A percentile compares a stretch with the other conserved stretches of the same genome.
Conservation (phyloP, 2,329 filamentous ascomycete genomes). For the Periconia sp. region DNA sequence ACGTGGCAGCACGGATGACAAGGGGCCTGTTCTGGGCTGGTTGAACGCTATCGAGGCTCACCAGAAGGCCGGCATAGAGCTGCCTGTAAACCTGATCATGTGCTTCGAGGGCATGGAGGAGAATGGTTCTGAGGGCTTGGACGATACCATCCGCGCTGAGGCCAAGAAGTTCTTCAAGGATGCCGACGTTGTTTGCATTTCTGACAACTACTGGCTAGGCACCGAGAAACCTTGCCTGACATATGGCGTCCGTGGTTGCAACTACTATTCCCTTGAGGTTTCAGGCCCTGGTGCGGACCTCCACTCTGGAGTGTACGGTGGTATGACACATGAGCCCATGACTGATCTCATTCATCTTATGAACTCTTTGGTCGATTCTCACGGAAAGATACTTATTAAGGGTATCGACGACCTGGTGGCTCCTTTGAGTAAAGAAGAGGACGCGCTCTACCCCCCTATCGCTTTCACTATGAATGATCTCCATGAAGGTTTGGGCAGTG, state of each 20-base stretch:
- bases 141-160: conserved; percentile 90
- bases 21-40: conserved; percentile 96
- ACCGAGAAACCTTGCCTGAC: conserved; percentile 98
- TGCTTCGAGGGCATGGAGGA: conserved; percentile 99
- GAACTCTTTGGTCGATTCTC: conserved; percentile 78
- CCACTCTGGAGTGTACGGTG: conserved; percentile 96
- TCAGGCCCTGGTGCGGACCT: conserved; percentile 90
- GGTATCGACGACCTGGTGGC: conserved; percentile 93
- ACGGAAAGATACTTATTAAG: conserved; percentile 93
- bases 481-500: conserved; percentile 85
- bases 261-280: conserved; percentile 93
- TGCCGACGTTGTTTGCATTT: conserved; percentile 95
- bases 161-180: conserved; percentile 95
- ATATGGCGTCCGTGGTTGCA: conserved; percentile 94
- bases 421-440: conserved; percentile 82
- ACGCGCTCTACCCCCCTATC: conserved; percentile 83
- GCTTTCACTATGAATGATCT: conserved; percentile 96
- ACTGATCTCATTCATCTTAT: conserved; percentile 87
- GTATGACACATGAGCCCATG: conserved; percentile 97
- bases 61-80: conserved; percentile 89
- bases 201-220: conserved; percentile 99
- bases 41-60: conserved; percentile 97
- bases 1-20: conserved; percentile 94
- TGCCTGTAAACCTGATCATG: conserved; percentile 97
- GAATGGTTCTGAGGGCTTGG: conserved; percentile 93